Percentiles rank a stretch among this genome's conserved stretches.
Evolutionary conservation across 140 eudicot genomes (phyloP).

Genomic region (Flaveria floridana): DNA sequence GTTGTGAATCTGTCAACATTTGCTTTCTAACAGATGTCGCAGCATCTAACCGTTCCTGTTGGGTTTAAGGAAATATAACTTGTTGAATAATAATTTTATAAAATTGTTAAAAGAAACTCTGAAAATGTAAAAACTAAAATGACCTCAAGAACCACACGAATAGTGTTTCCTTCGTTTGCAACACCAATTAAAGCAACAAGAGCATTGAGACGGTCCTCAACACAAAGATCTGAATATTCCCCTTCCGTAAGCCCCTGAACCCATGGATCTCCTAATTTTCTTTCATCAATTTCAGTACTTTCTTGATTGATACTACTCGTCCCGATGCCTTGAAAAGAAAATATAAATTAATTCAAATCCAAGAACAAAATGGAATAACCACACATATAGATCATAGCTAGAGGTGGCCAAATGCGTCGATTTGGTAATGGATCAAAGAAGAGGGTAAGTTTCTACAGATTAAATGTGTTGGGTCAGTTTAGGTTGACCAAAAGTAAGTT

Average conservation of each 20-base stretch:
- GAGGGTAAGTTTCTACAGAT: not conserved
- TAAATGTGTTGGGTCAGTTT: not conserved
- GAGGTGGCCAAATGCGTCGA: not conserved
- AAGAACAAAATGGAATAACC: not conserved
- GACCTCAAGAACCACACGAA: constrained; percentile 93
- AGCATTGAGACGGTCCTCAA: constrained; percentile 93
- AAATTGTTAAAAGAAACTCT: not conserved
- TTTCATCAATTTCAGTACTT: constrained; percentile 75
- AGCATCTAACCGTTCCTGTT: constrained; percentile 93
- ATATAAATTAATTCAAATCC: not conserved
- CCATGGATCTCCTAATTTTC: constrained; percentile 64
- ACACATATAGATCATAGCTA: not conserved
- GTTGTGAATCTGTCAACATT: constrained; percentile 96
- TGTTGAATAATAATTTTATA: not conserved
- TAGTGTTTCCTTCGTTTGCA: constrained; percentile 86
- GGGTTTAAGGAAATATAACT: not conserved
- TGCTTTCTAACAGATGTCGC: constrained; percentile 88
- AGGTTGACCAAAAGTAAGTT: not conserved
- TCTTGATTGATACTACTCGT: constrained; percentile 46
- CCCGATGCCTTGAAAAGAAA: constrained; percentile 31
- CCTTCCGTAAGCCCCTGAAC: constrained; percentile 95
- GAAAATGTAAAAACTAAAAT: not conserved
- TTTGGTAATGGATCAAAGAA: not conserved
- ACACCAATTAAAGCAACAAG: constrained; percentile 79
- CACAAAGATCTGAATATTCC: constrained; percentile 83